Evolutionary conservation across 495 filamentous ascomycete genomes (phyloP), one percentile per base, ranked within the genome.

Genomic region (Bryoglossum gracile): DNA sequence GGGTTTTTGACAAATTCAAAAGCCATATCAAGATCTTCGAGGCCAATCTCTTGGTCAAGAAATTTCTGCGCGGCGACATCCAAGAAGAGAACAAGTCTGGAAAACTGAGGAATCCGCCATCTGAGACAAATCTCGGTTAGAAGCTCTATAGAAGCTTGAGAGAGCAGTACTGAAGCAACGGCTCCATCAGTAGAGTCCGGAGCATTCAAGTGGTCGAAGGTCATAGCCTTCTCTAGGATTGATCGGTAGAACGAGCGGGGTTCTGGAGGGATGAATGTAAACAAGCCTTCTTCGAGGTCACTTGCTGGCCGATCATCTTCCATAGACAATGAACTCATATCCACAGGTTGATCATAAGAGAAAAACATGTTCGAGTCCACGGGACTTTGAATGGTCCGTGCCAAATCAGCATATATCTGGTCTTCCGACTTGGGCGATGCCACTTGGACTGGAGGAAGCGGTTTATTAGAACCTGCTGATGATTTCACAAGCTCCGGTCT

Each of bases 81-180:
- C 32, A 96, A 67, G 58, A 94, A 86, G 8, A 94, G 68, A 2
- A 89, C 77, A 45, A 90, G 69, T 39, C 88, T 75, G 26, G 89
- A 88, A 61, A 84, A 87, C 39, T 79, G 77, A 16, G 92, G 91
- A 51, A 99, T 78, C 19, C 94, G 82, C 94, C 94, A 99, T 50
- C 90, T 81, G 54, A 87, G 66, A 57, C 80, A 85, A 34, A 95
- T 73, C 58, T 97, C 91, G 57, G 83, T 83, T 46, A 97, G 67
- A 48, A 99, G 69, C 43, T 95, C 88, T 9, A 75, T 73, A 1
- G 89, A 92, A 38, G 86, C 76, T 51, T 87, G 87, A 0, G 89
- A 92, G 10, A 99, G 69, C 17, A 91, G 67, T 80, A 54, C 79
- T 69, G 8, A 81, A 69, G 23, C 59, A 62, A 32, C 64, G 40